Evolutionary conservation across 2,329 filamentous ascomycete genomes (phyloP).

Genomic region (Claviceps sp.): DNA sequence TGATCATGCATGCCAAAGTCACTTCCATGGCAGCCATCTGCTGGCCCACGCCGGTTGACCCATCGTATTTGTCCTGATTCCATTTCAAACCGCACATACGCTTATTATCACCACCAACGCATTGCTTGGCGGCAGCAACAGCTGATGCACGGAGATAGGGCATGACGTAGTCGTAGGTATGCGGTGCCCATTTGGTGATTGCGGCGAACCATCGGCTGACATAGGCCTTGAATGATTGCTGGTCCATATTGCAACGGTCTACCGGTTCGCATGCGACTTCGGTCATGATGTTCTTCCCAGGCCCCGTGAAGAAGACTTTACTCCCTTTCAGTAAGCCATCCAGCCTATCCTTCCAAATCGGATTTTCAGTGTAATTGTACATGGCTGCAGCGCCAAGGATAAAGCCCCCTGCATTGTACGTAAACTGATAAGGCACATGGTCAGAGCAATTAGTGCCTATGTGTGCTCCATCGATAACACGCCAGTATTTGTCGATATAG

Average conservation of each 20-base stretch:
- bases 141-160: slow-evolving; percentile 42
- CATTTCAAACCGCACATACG: slow-evolving; percentile 49
- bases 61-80: slow-evolving; percentile 44
- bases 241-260: slow-evolving; percentile 46
- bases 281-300: slow-evolving; percentile 43
- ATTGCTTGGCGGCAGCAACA: slow-evolving; percentile 41
- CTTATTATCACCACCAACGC: slow-evolving; percentile 41
- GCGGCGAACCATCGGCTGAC: slow-evolving; percentile 47
- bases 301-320: slow-evolving; percentile 40
- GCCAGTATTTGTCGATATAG: slow-evolving; percentile 45
- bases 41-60: slow-evolving; percentile 49
- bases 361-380: slow-evolving; percentile 45
- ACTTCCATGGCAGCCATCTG: slow-evolving; percentile 59
- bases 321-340: slow-evolving; percentile 41
- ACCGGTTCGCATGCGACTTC: slow-evolving; percentile 53
- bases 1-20: slow-evolving; percentile 47
- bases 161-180: slow-evolving; percentile 39
- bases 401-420: slow-evolving; percentile 55
- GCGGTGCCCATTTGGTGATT: slow-evolving; percentile 50
- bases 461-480: slow-evolving; percentile 50
- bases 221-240: slow-evolving; percentile 52
- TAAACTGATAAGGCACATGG: slow-evolving; percentile 51
- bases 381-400: slow-evolving; percentile 55
- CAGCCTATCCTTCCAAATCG: slow-evolving; percentile 44
- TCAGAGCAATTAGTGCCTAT: slow-evolving; percentile 42